phyloP scores from a whole-genome alignment of 805 yeast species.

The Metschnikowia borealis region DNA sequence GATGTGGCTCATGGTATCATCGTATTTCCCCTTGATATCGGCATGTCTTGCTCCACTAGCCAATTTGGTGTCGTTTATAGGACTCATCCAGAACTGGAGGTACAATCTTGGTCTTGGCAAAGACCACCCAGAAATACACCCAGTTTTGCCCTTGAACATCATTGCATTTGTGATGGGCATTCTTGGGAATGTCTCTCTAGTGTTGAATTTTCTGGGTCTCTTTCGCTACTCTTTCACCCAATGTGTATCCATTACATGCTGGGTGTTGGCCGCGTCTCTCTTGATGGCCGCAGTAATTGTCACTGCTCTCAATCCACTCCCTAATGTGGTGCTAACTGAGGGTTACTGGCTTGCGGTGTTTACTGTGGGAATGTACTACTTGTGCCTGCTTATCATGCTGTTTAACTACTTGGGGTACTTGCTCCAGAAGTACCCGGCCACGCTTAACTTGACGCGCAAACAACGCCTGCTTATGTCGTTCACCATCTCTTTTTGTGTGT shows the following conservation, averaged over 20 bases:
- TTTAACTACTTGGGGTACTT: constrained; percentile 62
- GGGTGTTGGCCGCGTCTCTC: constrained; percentile 56
- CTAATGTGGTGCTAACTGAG: constrained; percentile 34
- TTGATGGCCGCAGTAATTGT: constrained; percentile 48
- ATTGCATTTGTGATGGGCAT: constrained; percentile 63
- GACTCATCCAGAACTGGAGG: constrained; percentile 70
- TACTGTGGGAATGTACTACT: constrained; percentile 58
- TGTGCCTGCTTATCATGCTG: constrained; percentile 49
- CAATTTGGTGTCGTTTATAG: constrained; percentile 67
- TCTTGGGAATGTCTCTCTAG: constrained; percentile 61
- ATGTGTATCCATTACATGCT: constrained; percentile 55
- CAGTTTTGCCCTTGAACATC: constrained; percentile 53
- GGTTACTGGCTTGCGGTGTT: constrained; percentile 80
- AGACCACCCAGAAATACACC: constrained; percentile 23
- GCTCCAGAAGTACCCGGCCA: constrained; percentile 59
- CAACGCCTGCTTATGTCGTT: constrained; percentile 75
- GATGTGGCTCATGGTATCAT: constrained; percentile 64
- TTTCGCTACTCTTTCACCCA: constrained; percentile 61
- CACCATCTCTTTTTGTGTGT: constrained; percentile 57
- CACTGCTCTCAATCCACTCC: constrained; percentile 19
- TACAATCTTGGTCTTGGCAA: constrained; percentile 20
- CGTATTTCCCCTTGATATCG: constrained; percentile 69
- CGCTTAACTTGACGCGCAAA: constrained; percentile 58
- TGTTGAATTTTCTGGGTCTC: constrained; percentile 63
- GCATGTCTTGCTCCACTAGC: constrained; percentile 80